Percentiles rank a stretch among this genome's conserved stretches.
phyloP scores from a whole-genome alignment of 139 green algal genomes.

The Microglena sp. region DNA sequence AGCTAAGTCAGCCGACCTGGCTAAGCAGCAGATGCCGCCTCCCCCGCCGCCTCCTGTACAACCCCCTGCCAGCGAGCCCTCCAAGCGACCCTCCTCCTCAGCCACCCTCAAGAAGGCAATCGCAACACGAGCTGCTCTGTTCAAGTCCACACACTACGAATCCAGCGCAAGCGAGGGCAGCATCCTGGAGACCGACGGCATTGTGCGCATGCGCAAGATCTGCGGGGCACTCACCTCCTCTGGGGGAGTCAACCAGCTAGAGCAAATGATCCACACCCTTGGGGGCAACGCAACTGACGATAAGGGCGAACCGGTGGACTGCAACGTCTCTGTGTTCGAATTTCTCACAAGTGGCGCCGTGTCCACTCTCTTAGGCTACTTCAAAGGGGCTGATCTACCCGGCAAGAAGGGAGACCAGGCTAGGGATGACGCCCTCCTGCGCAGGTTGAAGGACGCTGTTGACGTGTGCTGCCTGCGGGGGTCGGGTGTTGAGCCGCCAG shows the following conservation, averaged over 20 bases:
- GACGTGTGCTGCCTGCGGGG: slow-evolving; percentile 20
- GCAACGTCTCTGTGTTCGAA: slow-evolving; percentile 83
- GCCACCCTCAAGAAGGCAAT: slow-evolving; percentile 12
- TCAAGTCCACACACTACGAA: slow-evolving; percentile 33
- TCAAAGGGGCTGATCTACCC: slow-evolving; percentile 37
- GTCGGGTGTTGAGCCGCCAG: slow-evolving; percentile 21
- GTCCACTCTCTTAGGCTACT: slow-evolving; percentile 50
- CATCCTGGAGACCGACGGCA: slow-evolving; percentile 18
- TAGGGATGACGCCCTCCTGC: slow-evolving; percentile 22
- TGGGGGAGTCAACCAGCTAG: no score
- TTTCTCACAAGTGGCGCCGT: slow-evolving; percentile 73
- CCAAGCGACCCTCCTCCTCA: no score
- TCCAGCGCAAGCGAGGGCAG: slow-evolving; percentile 3
- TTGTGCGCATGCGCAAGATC: slow-evolving; percentile 13
- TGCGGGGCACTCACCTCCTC: no score
- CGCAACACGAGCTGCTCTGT: slow-evolving; percentile 16
- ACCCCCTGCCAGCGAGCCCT: slow-evolving; percentile 1
- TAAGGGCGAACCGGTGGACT: no score
- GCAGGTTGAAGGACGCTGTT: slow-evolving; percentile 47
- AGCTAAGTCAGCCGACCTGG: no score
- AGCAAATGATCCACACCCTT: no score
- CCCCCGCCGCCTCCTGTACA: background rate
- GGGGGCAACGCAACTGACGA: no score
- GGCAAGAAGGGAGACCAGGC: background rate
- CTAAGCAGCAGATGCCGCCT: background rate